phyloP scores from a whole-genome alignment of 2,329 filamentous ascomycete genomes.

The Colletotrichum spaethianum region DNA sequence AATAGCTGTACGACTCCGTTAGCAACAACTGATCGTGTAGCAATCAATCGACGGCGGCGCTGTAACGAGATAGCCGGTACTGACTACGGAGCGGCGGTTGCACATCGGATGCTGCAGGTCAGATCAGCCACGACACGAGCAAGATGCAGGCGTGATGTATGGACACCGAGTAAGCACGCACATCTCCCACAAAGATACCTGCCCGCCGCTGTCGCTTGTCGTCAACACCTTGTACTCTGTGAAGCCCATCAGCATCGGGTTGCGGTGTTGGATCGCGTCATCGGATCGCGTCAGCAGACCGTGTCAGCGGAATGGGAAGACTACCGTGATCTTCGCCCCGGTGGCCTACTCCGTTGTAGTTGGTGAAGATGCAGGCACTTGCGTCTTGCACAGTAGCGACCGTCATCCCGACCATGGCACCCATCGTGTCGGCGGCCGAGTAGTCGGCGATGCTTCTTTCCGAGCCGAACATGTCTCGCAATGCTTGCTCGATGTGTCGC shows the following conservation, averaged over 20 bases:
- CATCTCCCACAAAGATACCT: background rate
- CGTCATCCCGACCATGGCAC: slow-evolving; percentile 6
- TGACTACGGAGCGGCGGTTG: slow-evolving; percentile 5
- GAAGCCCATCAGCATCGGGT: background rate
- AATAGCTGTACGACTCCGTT: slow-evolving; percentile 10
- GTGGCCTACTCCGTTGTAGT: slow-evolving; percentile 18
- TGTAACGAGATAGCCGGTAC: background rate
- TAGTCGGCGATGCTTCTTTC: slow-evolving; percentile 7
- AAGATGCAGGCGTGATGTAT: background rate
- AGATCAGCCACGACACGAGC: background rate
- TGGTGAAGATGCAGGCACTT: slow-evolving; percentile 27
- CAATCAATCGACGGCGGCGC: background rate
- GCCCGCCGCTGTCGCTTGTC: too few relatives aligned
- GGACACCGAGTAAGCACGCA: background rate
- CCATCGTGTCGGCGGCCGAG: slow-evolving; percentile 4
- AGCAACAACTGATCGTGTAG: background rate
- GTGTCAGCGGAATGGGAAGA: background rate
- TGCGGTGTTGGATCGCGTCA: background rate
- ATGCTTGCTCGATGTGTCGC: slow-evolving; percentile 14
- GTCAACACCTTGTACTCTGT: background rate
- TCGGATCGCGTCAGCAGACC: background rate
- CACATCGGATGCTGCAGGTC: background rate
- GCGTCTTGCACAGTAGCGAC: slow-evolving; percentile 12
- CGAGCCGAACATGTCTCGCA: slow-evolving; percentile 1
- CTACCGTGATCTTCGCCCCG: background rate